Conservation (phyloP, 2,329 filamentous ascomycete species). For the Curvularia verruculosa region DNA sequence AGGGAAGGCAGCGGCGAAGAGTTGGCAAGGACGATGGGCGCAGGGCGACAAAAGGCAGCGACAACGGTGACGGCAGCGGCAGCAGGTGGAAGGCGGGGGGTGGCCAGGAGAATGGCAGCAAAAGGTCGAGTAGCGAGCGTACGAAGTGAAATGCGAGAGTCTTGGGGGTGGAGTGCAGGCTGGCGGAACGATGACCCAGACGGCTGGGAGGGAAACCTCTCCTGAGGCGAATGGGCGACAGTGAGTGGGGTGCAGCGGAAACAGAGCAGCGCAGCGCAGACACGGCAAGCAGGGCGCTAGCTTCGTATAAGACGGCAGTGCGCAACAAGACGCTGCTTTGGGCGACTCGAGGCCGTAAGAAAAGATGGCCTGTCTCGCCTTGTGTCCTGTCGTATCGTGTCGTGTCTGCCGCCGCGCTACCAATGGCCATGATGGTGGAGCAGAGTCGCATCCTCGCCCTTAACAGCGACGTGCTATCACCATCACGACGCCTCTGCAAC, state of each 20-base stretch:
- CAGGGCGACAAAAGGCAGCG: conserved; percentile 16
- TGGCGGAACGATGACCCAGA: conserved; percentile 7
- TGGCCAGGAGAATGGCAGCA: neutral
- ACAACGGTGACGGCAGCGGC: too few relatives aligned
- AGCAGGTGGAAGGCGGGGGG: conserved; percentile 7
- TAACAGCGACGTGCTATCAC: conserved; percentile 8
- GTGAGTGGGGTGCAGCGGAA: conserved; percentile 20
- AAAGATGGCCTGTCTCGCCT: neutral
- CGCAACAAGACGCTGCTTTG: conserved; percentile 12
- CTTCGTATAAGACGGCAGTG: conserved; percentile 19
- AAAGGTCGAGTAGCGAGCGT: conserved; percentile 17
- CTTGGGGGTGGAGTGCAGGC: conserved; percentile 3
- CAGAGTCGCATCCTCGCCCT: conserved; percentile 16
- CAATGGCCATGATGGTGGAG: conserved; percentile 1
- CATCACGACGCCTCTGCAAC: conserved; percentile 7
- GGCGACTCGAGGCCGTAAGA: conserved; percentile 12
- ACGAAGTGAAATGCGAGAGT: conserved; percentile 16
- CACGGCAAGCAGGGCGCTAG: conserved; percentile 14
- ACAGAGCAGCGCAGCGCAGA: conserved; percentile 9
- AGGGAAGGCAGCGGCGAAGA: conserved; percentile 19
- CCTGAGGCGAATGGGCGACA: conserved; percentile 22
- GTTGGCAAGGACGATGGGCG: conserved; percentile 26
- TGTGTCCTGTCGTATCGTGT: neutral
- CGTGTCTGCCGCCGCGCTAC: conserved; percentile 2
- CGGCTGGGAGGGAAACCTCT: conserved; percentile 16